These are phyloP conservation scores for Stygiomarasmius scandens DNA, from an alignment of 1,284 basidiomycete genomes.

Conservation along the genomic window DNA sequence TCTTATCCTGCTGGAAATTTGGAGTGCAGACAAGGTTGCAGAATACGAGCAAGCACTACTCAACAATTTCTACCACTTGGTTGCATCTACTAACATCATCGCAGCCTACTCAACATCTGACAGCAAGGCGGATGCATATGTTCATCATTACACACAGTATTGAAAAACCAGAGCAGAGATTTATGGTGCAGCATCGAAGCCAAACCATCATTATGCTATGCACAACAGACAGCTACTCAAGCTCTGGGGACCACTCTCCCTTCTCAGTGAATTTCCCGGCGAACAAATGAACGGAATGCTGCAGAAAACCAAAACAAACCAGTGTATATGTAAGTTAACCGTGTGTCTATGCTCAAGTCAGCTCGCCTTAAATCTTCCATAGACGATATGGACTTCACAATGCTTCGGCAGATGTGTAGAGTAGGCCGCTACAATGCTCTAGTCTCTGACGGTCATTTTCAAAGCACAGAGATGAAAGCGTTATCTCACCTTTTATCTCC, in stretches of 20 bases:
- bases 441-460: neutral
- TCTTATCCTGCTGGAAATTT: constrained; percentile 28
- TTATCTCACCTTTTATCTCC: neutral
- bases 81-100: constrained; percentile 31
- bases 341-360: neutral
- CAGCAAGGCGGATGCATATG: constrained; percentile 28
- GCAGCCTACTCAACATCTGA: constrained; percentile 28
- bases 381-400: constrained; percentile 27
- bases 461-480: neutral
- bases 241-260: constrained; percentile 35
- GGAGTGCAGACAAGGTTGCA: constrained; percentile 1
- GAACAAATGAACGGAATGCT: constrained; percentile 34
- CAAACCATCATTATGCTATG: constrained; percentile 41
- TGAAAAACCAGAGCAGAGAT: constrained; percentile 23
- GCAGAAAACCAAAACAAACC: constrained; percentile 34
- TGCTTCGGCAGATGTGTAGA: constrained; percentile 24
- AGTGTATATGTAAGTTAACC: constrained; percentile 23
- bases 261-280: constrained; percentile 31
- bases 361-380: constrained; percentile 5
- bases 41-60: constrained; percentile 11
- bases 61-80: constrained; percentile 30
- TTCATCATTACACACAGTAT: constrained; percentile 28
- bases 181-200: constrained; percentile 26
- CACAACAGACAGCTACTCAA: constrained; percentile 32
- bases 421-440: constrained; percentile 3